phyloP scores from a whole-genome alignment of 2,329 filamentous ascomycete genomes.

The Penicillium psychrosexuale region DNA sequence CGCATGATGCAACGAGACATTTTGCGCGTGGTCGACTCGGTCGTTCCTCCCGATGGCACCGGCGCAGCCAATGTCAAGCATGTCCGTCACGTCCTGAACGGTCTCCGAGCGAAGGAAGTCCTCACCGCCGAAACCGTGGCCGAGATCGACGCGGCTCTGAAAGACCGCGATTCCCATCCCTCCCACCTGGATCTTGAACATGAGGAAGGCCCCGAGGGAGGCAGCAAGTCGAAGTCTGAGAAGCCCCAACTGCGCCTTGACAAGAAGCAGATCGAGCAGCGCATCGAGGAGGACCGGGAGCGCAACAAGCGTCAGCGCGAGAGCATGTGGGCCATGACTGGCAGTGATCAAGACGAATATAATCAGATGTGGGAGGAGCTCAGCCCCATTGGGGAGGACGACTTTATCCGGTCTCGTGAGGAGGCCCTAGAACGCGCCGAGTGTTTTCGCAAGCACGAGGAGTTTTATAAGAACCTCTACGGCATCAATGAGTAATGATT shows the following conservation, averaged over 20 bases:
- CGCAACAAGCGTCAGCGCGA: conserved; percentile 88
- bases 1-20: conserved; percentile 96
- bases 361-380: conserved; percentile 81
- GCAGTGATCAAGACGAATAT: conserved; percentile 66
- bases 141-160: conserved; percentile 80
- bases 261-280: conserved; percentile 86
- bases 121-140: conserved; percentile 69
- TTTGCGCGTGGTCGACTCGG: conserved; percentile 82
- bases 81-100: conserved; percentile 73
- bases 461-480: conserved; percentile 10
- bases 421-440: conserved; percentile 59
- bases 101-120: conserved; percentile 67
- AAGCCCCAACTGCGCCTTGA: conserved; percentile 57
- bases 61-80: conserved; percentile 94
- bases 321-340: conserved; percentile 84
- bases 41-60: conserved; percentile 79
- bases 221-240: conserved; percentile 24
- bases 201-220: conserved; percentile 30
- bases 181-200: conserved; percentile 52
- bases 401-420: conserved; percentile 72
- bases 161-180: conserved; percentile 67
- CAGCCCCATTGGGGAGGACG: conserved; percentile 83
- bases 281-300: conserved; percentile 95
- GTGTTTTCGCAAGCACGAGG: conserved; percentile 33
- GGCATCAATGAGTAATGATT: not conserved